A percentile compares a stretch with the other conserved stretches of the same genome.
phyloP scores from a whole-genome alignment of 176 grass and related monocot genomes.

The Aegilops umbellulata region DNA sequence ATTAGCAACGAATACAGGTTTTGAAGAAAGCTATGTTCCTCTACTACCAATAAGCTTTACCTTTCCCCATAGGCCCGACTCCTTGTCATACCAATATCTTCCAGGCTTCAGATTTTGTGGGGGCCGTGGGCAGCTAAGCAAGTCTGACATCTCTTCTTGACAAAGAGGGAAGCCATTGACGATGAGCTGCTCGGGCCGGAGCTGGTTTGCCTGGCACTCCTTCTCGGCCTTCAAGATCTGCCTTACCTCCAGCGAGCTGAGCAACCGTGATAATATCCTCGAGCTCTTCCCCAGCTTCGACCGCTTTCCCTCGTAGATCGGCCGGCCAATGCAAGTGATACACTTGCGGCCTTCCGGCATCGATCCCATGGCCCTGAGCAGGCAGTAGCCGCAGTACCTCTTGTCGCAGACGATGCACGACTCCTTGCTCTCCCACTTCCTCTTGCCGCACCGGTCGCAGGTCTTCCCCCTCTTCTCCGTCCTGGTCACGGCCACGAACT shows the following conservation, averaged over 20 bases:
- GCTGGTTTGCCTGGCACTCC: constrained; percentile 94
- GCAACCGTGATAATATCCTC: constrained; percentile 50
- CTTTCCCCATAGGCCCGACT: constrained; percentile 95
- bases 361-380: constrained; percentile 90
- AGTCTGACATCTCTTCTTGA: constrained; percentile 65
- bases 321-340: constrained; percentile 70
- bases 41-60: constrained; percentile 29
- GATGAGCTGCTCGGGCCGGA: constrained; percentile 72
- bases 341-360: constrained; percentile 98
- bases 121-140: constrained; percentile 76
- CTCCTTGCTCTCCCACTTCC: constrained; percentile 94
- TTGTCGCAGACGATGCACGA: constrained; percentile 73
- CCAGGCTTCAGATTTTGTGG: constrained; percentile 89
- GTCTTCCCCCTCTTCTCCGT: constrained; percentile 50
- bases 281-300: constrained; percentile 85
- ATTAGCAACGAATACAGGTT: neutral
- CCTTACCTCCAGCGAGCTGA: constrained; percentile 86
- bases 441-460: constrained; percentile 72
- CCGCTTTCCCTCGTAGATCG: constrained; percentile 73
- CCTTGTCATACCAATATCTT: constrained; percentile 99
- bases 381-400: constrained; percentile 70
- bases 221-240: constrained; percentile 90
- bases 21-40: neutral
- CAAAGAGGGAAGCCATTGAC: constrained; percentile 66
- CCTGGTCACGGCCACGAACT: constrained; percentile 51